Percentiles rank a stretch among this genome's conserved stretches.
These are phyloP conservation scores for Acacia pycnantha DNA, from an alignment of 331 rosid genomes.

Conservation along the genomic window DNA sequence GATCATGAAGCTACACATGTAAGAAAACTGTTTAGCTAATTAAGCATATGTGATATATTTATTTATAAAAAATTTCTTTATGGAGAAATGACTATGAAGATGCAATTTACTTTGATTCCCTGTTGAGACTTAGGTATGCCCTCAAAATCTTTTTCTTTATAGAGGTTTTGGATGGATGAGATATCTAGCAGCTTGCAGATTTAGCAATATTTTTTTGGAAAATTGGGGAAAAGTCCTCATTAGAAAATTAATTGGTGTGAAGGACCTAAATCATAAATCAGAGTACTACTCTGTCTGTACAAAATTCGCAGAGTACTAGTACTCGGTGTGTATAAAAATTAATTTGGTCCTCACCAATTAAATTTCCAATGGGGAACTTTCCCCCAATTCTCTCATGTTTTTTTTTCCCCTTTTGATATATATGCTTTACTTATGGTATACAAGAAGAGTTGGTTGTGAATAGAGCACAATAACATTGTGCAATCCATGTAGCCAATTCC, in stretches of 20 bases:
- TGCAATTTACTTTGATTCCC: slow-evolving; percentile 1
- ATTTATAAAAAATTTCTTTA: neutral
- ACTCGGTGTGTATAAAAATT: no score
- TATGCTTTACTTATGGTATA: neutral
- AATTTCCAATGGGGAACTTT: no score
- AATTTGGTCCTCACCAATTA: no score
- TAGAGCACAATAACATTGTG: neutral
- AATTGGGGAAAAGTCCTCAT: no score
- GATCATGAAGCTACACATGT: slow-evolving; percentile 88
- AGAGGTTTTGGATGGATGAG: neutral
- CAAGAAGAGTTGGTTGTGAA: neutral
- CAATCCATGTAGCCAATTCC: neutral
- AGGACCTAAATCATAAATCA: no score
- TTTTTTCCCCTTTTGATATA: neutral
- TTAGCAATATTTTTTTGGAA: neutral
- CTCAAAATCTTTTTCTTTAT: neutral
- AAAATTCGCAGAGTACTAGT: no score
- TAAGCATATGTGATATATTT: neutral
- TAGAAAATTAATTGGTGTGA: no score
- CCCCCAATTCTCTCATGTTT: no score
- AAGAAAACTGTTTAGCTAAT: slow-evolving; percentile 41
- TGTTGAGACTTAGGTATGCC: neutral
- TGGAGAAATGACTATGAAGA: neutral
- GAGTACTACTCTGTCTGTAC: no score
- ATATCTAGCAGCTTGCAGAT: neutral